phyloP scores from a whole-genome alignment of 2,329 filamentous ascomycete genomes.

The Aspergillus sp. region DNA sequence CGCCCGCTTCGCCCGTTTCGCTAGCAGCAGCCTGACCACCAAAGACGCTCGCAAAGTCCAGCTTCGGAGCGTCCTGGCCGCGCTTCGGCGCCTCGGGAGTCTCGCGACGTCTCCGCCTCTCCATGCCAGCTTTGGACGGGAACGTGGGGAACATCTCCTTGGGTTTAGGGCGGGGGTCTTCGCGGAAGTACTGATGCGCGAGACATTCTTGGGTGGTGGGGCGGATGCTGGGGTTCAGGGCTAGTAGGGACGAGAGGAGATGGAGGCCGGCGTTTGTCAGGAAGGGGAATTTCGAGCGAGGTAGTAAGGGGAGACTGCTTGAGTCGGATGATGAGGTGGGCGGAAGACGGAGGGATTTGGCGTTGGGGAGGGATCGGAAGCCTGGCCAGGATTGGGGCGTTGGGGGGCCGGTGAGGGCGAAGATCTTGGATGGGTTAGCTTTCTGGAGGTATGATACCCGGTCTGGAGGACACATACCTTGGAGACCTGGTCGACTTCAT shows the following conservation, averaged over 20 bases:
- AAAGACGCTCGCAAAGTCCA: slow-evolving; percentile 72
- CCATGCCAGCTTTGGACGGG: slow-evolving; percentile 89
- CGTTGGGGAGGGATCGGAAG: slow-evolving; percentile 85
- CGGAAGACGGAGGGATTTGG: slow-evolving; percentile 72
- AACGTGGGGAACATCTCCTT: slow-evolving; percentile 96
- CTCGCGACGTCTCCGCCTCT: slow-evolving; percentile 69
- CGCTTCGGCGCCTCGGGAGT: slow-evolving; percentile 82
- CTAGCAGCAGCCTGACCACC: slow-evolving; percentile 60
- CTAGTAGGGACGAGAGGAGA: slow-evolving; percentile 68
- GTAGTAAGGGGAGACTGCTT: slow-evolving; percentile 47
- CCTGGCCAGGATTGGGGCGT: slow-evolving; percentile 79
- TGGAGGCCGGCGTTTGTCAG: slow-evolving; percentile 72
- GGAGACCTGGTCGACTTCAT: slow-evolving; percentile 86
- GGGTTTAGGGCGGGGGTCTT: slow-evolving; percentile 86
- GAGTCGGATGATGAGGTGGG: slow-evolving; percentile 37
- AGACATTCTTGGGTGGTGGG: slow-evolving; percentile 74
- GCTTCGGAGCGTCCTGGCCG: slow-evolving; percentile 64
- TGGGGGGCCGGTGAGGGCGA: slow-evolving; percentile 84
- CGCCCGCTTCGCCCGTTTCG: slow-evolving; percentile 61
- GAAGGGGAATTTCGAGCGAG: slow-evolving; percentile 77
- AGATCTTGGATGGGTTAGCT: slow-evolving; percentile 56
- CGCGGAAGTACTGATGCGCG: slow-evolving; percentile 77
- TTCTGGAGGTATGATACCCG: background rate
- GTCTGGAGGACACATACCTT: slow-evolving; percentile 46
- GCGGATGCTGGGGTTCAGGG: slow-evolving; percentile 70